phyloP scores from a whole-genome alignment of 2,329 filamentous ascomycete species.

The Diaporthe australafricana region DNA sequence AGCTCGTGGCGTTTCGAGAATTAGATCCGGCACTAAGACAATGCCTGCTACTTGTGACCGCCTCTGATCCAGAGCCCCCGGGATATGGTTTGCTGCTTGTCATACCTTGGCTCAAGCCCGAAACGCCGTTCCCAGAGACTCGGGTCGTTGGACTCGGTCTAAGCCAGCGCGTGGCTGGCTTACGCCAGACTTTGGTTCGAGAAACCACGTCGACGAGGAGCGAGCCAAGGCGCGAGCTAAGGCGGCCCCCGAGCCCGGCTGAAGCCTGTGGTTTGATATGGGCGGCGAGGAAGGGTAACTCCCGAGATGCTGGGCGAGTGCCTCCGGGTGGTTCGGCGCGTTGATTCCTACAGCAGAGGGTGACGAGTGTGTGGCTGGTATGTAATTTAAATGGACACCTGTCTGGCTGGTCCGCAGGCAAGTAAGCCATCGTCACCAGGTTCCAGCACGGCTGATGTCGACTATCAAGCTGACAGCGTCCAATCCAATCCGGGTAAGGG shows the following conservation, averaged over 20 bases:
- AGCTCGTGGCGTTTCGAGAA: constrained; percentile 20
- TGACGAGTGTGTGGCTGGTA: constrained; percentile 10
- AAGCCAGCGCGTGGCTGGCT: neutral
- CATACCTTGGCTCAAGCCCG: constrained; percentile 23
- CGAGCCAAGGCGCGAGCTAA: constrained; percentile 24
- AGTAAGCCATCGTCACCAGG: constrained; percentile 17
- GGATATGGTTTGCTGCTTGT: constrained; percentile 1
- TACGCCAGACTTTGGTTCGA: neutral
- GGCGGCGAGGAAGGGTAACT: neutral
- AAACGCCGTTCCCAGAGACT: constrained; percentile 32
- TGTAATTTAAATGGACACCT: constrained; percentile 16
- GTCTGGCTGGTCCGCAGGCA: neutral
- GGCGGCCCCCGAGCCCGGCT: constrained; percentile 15
- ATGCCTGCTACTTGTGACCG: constrained; percentile 24
- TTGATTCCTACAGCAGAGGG: neutral
- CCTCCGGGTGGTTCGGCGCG: constrained; percentile 7
- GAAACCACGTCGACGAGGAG: constrained; percentile 9
- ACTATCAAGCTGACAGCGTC: neutral
- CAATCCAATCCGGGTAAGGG: neutral
- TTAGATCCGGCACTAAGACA: constrained; percentile 33
- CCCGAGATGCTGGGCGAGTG: neutral
- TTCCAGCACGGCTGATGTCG: constrained; percentile 16
- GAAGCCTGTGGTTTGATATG: neutral
- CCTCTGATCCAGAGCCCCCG: neutral
- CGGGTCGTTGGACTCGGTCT: constrained; percentile 24